Conservation (phyloP, 345 rosid genomes). For the Excoecaria agallocha region DNA sequence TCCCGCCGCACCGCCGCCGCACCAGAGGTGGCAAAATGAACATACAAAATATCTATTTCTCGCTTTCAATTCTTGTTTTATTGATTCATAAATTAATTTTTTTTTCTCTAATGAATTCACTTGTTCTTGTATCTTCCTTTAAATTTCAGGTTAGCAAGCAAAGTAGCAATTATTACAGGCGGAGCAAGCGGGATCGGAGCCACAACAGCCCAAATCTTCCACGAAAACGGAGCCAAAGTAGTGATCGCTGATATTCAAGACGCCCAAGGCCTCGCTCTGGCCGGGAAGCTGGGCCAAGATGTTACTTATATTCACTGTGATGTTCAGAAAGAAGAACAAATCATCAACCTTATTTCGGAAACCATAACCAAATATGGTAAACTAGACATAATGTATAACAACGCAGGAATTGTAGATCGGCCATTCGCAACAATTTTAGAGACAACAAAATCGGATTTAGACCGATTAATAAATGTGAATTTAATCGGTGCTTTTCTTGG, state of each 20-base stretch:
- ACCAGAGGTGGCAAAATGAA: too few relatives aligned
- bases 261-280: slow-evolving; percentile 22
- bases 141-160: slow-evolving; percentile 30
- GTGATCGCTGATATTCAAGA: slow-evolving; percentile 47
- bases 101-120: too few relatives aligned
- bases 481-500: slow-evolving; percentile 7
- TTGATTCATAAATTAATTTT: too few relatives aligned
- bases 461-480: neutral
- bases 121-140: too few relatives aligned
- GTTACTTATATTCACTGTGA: slow-evolving; percentile 38
- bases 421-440: neutral
- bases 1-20: too few relatives aligned
- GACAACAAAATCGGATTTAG: neutral
- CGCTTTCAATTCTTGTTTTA: too few relatives aligned
- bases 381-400: slow-evolving; percentile 46
- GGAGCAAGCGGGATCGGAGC: slow-evolving; percentile 47
- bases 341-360: slow-evolving; percentile 27
- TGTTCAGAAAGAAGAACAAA: slow-evolving; percentile 31
- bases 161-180: slow-evolving; percentile 40
- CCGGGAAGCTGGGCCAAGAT: slow-evolving; percentile 28
- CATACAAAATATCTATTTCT: too few relatives aligned
- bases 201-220: slow-evolving; percentile 24
- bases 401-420: slow-evolving; percentile 30
- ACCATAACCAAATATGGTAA: slow-evolving; percentile 33
- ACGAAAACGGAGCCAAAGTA: slow-evolving; percentile 38